These are phyloP conservation scores for Aspergillus fijiensis DNA, from an alignment of 2,329 filamentous ascomycete species.

Conservation along the genomic window DNA sequence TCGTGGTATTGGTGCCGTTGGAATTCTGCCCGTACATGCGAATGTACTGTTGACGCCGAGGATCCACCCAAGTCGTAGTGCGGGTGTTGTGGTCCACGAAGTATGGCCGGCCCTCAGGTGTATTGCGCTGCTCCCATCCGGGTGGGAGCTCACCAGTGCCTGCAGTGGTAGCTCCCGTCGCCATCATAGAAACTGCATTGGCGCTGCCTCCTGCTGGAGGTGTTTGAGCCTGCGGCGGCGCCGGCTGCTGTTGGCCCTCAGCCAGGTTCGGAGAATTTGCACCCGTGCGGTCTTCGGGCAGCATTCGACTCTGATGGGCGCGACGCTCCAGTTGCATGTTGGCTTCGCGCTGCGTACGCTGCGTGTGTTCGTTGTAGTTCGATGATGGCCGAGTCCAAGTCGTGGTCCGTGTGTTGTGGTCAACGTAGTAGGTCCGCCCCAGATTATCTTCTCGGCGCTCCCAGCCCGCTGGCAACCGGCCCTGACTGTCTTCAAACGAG, in stretches of 20 bases:
- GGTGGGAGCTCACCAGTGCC: slow-evolving; percentile 92
- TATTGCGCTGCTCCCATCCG: slow-evolving; percentile 95
- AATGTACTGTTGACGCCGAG: slow-evolving; percentile 95
- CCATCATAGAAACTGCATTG: slow-evolving; percentile 79
- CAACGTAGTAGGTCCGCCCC: slow-evolving; percentile 95
- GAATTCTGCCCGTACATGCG: slow-evolving; percentile 95
- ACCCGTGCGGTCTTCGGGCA: slow-evolving; percentile 93
- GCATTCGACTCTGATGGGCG: slow-evolving; percentile 89
- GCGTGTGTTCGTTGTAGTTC: slow-evolving; percentile 71
- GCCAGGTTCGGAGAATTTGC: slow-evolving; percentile 81
- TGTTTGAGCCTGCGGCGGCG: slow-evolving; percentile 43
- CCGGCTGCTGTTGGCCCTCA: slow-evolving; percentile 45
- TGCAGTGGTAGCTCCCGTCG: slow-evolving; percentile 89
- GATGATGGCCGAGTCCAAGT: slow-evolving; percentile 92
- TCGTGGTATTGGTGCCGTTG: slow-evolving; percentile 69
- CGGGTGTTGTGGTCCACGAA: slow-evolving; percentile 98
- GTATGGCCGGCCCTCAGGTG: slow-evolving; percentile 90
- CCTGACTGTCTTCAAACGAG: slow-evolving; percentile 95
- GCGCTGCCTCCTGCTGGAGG: slow-evolving; percentile 47
- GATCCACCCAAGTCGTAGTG: slow-evolving; percentile 98
- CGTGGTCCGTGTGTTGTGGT: slow-evolving; percentile 94
- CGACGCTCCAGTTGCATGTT: slow-evolving; percentile 91
- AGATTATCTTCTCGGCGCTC: slow-evolving; percentile 93
- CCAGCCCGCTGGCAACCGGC: slow-evolving; percentile 88
- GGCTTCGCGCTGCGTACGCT: slow-evolving; percentile 77